Evolutionary conservation across 2,329 filamentous ascomycete genomes (phyloP), one percentile per base, ranked within the genome.

Genomic region (Diaporthe citrichinensis): DNA sequence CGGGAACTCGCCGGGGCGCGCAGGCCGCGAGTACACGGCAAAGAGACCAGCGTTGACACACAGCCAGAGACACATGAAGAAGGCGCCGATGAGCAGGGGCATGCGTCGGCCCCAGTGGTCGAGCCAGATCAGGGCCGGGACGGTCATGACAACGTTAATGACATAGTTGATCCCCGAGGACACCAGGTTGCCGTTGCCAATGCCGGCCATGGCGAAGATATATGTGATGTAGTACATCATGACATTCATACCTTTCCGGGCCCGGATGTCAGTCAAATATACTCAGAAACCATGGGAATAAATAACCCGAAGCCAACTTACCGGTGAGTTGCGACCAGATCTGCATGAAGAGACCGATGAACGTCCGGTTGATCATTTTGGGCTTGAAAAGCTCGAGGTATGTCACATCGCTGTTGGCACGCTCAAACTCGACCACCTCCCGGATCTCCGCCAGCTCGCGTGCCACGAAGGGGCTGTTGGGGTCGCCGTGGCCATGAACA

Each of bases 91-190:
- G n/a, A 95, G 86, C 49, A 95, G 86, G 6, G 92, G 90, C 1
- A 86, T 86, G 57, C 93, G 94, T 78, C 94, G 94, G 62, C 94
- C 94, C 91, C 93, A 94, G 73, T 88, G 87, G 79, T 97, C 94
- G 79, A 96, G 90, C 85, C 87, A 96, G 74, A 96, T 84, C 34
- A 96, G 88, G 1, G 94, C 94, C 0, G 94, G 93, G 4, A 96
- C 82, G 0, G 94, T 96, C 92, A 95, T 94, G 71, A 92, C 76
- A 1, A 96, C 94, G 82, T 96, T 96, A 86, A 96, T 94, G 79
- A 95, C 88, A 81, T 94, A 94, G 80, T 94, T 91, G 77, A 94
- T 94, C 14, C 90, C 91, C 25, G 91, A 93, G 10, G 93, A 89
- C 59, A 94, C 83, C 12, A 95, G 87, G 51, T 91, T 89, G 72